A percentile compares a stretch with the other conserved stretches of the same genome.
phyloP scores from a whole-genome alignment of 1,284 basidiomycete species.

The Tilletia indica region DNA sequence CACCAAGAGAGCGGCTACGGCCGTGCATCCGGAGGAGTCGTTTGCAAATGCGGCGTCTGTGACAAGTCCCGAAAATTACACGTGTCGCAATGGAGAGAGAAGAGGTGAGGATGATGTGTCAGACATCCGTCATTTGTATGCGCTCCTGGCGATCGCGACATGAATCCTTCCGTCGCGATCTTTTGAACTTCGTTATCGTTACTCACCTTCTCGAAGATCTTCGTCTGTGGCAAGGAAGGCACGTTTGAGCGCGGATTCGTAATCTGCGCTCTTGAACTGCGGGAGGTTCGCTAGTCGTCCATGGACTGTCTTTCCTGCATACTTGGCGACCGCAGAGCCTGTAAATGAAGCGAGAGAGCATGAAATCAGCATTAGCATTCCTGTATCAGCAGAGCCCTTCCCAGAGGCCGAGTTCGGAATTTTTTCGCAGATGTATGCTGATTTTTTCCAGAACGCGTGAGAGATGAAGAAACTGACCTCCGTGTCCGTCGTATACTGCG shows the following conservation, averaged over 20 bases:
- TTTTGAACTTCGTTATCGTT: not conserved
- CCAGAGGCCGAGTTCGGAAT: too few species aligned
- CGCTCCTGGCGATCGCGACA: too few species aligned
- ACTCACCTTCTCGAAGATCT: constrained; percentile 76
- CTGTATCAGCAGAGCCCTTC: too few species aligned
- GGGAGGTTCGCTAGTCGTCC: constrained; percentile 73
- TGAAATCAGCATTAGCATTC: not conserved
- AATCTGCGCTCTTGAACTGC: constrained; percentile 70
- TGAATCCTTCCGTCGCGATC: too few species aligned
- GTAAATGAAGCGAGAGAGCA: not conserved
- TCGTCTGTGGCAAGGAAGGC: constrained; percentile 93
- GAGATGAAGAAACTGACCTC: constrained; percentile 66
- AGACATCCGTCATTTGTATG: too few species aligned
- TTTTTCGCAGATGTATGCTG: too few species aligned
- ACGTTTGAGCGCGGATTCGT: constrained; percentile 75
- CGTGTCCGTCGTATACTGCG: constrained; percentile 97
- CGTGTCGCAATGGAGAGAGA: constrained; percentile 11
- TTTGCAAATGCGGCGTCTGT: constrained; percentile 79
- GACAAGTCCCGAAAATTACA: not conserved
- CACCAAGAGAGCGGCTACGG: constrained; percentile 70
- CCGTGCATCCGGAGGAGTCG: constrained; percentile 95
- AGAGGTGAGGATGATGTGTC: constrained; percentile 9
- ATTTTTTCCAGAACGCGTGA: too few species aligned
- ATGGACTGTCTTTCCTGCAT: constrained; percentile 85
- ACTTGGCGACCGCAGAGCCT: constrained; percentile 87